Evolutionary conservation across 140 eudicot genomes (phyloP).

Genomic region (Stevia rebaudiana): DNA sequence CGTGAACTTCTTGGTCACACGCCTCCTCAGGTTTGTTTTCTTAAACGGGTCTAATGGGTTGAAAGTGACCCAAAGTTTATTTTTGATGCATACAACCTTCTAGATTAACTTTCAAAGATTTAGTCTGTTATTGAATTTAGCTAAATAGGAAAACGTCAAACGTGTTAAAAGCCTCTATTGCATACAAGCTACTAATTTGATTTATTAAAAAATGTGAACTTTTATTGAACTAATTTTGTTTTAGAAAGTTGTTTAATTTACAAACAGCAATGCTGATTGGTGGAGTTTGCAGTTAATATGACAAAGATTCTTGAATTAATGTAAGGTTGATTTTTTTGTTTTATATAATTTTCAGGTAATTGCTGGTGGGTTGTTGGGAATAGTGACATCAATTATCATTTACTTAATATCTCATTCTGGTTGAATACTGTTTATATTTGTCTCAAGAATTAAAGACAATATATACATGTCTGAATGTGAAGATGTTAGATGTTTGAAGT

Average conservation of each 20-base stretch:
- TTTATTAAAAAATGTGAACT: no score
- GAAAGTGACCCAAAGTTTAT: background rate
- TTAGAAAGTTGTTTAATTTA: no score
- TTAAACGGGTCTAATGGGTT: background rate
- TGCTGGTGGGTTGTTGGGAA: slow-evolving; percentile 75
- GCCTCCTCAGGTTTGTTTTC: slow-evolving; percentile 77
- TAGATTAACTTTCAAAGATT: background rate
- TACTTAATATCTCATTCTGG: slow-evolving; percentile 31
- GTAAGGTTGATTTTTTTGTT: background rate
- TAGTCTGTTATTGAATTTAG: no score
- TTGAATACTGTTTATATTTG: slow-evolving; percentile 14
- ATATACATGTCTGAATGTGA: no score
- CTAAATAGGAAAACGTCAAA: no score
- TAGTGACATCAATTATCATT: slow-evolving; percentile 44
- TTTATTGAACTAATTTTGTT: no score
- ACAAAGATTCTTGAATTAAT: background rate
- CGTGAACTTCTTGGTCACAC: slow-evolving; percentile 99
- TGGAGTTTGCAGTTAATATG: no score
- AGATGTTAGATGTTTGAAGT: background rate
- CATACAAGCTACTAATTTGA: no score
- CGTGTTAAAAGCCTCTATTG: no score
- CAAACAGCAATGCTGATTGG: no score
- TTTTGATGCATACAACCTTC: background rate
- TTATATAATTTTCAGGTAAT: slow-evolving; percentile 48
- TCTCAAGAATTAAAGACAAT: no score